Evolutionary conservation across 2,329 filamentous ascomycete species (phyloP).

Genomic region (Ophiocordyceps unilateralis): DNA sequence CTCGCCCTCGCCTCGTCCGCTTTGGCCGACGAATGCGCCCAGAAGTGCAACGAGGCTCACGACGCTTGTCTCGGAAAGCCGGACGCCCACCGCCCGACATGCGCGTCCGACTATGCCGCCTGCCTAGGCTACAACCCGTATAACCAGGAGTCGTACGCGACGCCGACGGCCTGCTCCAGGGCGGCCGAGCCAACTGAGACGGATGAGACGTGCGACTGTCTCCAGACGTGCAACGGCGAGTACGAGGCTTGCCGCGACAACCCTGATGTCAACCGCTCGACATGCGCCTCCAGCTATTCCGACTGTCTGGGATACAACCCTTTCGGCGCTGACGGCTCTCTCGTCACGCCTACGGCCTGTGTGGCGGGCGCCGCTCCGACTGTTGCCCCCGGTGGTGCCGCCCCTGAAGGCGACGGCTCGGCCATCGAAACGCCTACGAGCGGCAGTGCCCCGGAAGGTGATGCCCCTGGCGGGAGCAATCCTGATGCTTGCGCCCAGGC

Average conservation of each 20-base stretch:
- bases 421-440: too few relatives aligned
- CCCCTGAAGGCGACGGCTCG: neutral
- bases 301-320: conserved; percentile 11
- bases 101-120: conserved; percentile 7
- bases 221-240: conserved; percentile 4
- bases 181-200: neutral
- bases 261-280: conserved; percentile 6
- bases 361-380: neutral
- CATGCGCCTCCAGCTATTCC: conserved; percentile 9
- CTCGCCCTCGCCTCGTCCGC: neutral
- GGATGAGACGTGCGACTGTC: conserved; percentile 3
- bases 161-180: conserved; percentile 4
- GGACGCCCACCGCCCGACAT: conserved; percentile 7
- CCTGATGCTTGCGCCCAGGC: conserved; percentile 4
- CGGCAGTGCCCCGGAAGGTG: too few relatives aligned
- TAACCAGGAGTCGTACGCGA: conserved; percentile 4
- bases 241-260: conserved; percentile 7
- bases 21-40: conserved; percentile 3
- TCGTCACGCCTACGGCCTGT: conserved; percentile 7
- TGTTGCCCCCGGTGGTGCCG: neutral
- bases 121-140: conserved; percentile 9
- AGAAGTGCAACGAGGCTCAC: conserved; percentile 4
- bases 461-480: neutral
- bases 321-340: conserved; percentile 3
- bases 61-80: conserved; percentile 6